Conservation (phyloP, 495 filamentous ascomycete genomes). For the Lineolata rhizophorae region DNA sequence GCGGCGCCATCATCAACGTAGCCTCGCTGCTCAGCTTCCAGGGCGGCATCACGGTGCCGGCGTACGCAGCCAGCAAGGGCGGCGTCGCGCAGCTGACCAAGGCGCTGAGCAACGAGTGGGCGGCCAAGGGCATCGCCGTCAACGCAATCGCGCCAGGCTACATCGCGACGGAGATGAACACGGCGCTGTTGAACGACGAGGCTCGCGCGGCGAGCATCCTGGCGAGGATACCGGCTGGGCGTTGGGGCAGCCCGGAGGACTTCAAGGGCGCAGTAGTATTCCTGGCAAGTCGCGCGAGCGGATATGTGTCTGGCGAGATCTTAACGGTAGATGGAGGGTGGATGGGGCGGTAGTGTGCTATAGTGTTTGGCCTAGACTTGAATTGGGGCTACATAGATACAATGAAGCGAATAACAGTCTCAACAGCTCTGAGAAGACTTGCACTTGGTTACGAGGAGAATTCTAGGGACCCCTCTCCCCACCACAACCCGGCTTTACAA, state of each 20-base stretch:
- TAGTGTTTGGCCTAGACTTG: no score
- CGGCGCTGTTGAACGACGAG: conserved; percentile 51
- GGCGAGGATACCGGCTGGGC: conserved; percentile 61
- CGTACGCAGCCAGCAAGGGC: conserved; percentile 78
- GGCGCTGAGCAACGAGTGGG: conserved; percentile 74
- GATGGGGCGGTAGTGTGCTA: conserved; percentile 80
- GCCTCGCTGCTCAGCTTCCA: conserved; percentile 74
- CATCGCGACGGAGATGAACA: conserved; percentile 85
- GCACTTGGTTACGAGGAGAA: no score
- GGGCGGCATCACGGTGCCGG: conserved; percentile 75
- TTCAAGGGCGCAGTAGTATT: conserved; percentile 72
- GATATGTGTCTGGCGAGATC: conserved; percentile 63
- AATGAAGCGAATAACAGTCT: no score
- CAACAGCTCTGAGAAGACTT: no score
- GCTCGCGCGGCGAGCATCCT: conserved; percentile 49
- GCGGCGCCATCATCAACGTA: conserved; percentile 70
- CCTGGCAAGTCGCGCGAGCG: conserved; percentile 51
- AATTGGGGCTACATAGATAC: no score
- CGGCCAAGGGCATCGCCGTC: conserved; percentile 38
- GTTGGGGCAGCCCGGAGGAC: conserved; percentile 77
- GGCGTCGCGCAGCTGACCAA: conserved; percentile 77
- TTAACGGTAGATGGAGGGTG: conserved; percentile 79
- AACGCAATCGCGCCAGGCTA: conserved; percentile 37
- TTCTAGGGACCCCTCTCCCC: no score
- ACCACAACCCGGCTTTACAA: no score